A percentile compares a stretch with the other conserved stretches of the same genome.
phyloP scores from a whole-genome alignment of 441 rosid genomes.

The Codiaeum variegatum region DNA sequence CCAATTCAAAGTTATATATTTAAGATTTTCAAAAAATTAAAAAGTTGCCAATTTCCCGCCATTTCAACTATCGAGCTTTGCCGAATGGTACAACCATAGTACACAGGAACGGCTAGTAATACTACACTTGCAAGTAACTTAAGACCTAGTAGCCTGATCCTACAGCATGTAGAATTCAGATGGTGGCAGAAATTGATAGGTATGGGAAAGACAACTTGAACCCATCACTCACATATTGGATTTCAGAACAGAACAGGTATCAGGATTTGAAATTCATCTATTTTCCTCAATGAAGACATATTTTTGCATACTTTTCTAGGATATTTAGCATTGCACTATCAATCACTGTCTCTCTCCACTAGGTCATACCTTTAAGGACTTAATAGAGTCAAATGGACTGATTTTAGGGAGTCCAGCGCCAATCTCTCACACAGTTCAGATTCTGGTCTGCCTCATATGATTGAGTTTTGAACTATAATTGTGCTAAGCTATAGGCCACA shows the following conservation, averaged over 20 bases:
- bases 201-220: not conserved
- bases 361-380: not conserved
- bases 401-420: not conserved
- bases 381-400: not conserved
- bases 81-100: not conserved
- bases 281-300: not conserved
- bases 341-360: not conserved
- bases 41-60: too few relatives aligned
- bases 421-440: not conserved
- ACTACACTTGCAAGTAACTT: not conserved
- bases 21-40: too few relatives aligned
- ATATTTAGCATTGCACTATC: not conserved
- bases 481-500: not conserved
- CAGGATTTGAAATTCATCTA: not conserved
- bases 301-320: not conserved
- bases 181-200: not conserved
- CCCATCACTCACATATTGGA: not conserved
- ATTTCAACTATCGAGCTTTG: too few relatives aligned
- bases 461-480: not conserved
- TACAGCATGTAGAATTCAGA: not conserved
- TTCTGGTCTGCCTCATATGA: not conserved
- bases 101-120: not conserved
- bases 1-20: too few relatives aligned
- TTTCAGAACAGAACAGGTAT: not conserved
- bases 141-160: not conserved